Conservation (phyloP, 495 filamentous ascomycete genomes). For the Xylaria flabelliformis region DNA sequence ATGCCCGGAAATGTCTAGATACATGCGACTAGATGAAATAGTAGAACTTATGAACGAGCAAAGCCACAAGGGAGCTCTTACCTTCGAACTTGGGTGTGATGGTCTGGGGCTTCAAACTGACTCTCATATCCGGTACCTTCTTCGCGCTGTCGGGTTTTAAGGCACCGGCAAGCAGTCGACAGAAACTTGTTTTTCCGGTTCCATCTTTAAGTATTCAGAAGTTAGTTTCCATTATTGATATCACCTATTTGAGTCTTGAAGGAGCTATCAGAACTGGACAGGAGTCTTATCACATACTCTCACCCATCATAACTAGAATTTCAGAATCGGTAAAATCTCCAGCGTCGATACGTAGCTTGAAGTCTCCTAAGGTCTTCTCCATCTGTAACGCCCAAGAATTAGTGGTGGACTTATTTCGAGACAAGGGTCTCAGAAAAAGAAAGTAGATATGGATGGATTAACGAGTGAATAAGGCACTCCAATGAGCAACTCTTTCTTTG, state of each 20-base stretch:
- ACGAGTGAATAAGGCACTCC: neutral
- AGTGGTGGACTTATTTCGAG: neutral
- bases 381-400: slow-evolving; percentile 53
- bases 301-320: slow-evolving; percentile 99
- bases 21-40: neutral
- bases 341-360: slow-evolving; percentile 80
- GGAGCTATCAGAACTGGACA: neutral
- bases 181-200: slow-evolving; percentile 97
- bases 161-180: slow-evolving; percentile 89
- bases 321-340: slow-evolving; percentile 96
- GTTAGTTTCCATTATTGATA: slow-evolving; percentile 24
- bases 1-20: neutral
- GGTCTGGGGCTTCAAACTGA: slow-evolving; percentile 99
- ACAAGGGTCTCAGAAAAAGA: neutral
- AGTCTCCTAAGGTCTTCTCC: slow-evolving; percentile 91
- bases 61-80: neutral
- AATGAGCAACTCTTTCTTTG: neutral
- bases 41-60: neutral
- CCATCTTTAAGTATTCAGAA: slow-evolving; percentile 63
- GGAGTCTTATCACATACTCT: slow-evolving; percentile 54
- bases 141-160: slow-evolving; percentile 81
- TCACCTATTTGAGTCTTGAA: slow-evolving; percentile 64
- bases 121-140: slow-evolving; percentile 89
- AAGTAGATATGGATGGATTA: neutral
- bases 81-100: slow-evolving; percentile 93